These are phyloP conservation scores for Penicillium diatomitis DNA, from an alignment of 495 filamentous ascomycete species.

Conservation along the genomic window DNA sequence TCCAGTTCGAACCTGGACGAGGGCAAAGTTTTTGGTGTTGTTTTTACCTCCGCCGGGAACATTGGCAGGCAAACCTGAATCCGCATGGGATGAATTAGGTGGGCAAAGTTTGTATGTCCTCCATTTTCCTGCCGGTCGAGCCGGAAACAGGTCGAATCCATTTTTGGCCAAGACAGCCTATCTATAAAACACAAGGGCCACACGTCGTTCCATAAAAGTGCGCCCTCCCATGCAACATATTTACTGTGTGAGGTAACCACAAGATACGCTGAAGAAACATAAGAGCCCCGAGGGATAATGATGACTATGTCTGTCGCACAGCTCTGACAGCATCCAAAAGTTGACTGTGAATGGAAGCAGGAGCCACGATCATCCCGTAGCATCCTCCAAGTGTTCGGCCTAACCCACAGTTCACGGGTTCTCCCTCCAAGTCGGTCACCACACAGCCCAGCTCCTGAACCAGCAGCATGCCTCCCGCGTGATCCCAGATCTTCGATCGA, in stretches of 20 bases:
- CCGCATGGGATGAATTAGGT: too few relatives aligned
- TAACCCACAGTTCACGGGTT: slow-evolving; percentile 28
- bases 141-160: too few relatives aligned
- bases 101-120: not conserved
- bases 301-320: slow-evolving; percentile 3
- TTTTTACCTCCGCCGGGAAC: not conserved
- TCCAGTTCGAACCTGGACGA: slow-evolving; percentile 3
- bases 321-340: slow-evolving; percentile 30
- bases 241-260: too few relatives aligned
- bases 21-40: not conserved
- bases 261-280: too few relatives aligned
- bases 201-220: too few relatives aligned
- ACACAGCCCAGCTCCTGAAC: slow-evolving; percentile 55
- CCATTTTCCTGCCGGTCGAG: not conserved
- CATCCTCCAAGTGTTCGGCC: slow-evolving; percentile 31
- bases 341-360: slow-evolving; percentile 26
- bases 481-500: slow-evolving; percentile 62
- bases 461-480: slow-evolving; percentile 59
- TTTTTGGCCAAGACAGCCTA: too few relatives aligned
- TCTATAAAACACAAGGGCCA: too few relatives aligned
- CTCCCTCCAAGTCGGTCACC: slow-evolving; percentile 53
- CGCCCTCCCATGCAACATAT: too few relatives aligned
- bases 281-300: not conserved
- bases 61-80: too few relatives aligned
- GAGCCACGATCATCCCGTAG: slow-evolving; percentile 38